These are phyloP conservation scores for Trichoderma aggressivum DNA, from an alignment of 2,329 filamentous ascomycete species.

Conservation along the genomic window DNA sequence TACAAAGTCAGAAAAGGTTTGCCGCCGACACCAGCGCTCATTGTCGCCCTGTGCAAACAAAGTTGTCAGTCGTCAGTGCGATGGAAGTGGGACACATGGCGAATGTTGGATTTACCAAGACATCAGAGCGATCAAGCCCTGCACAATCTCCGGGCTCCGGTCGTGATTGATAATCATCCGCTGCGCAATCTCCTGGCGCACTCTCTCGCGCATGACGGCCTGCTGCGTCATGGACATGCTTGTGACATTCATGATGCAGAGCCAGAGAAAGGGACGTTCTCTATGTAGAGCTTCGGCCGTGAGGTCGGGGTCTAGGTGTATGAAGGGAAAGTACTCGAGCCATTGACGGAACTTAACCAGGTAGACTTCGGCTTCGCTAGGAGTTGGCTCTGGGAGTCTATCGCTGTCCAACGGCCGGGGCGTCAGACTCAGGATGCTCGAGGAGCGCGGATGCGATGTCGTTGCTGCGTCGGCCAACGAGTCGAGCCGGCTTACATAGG, in stretches of 20 bases:
- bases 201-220: constrained; percentile 36
- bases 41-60: constrained; percentile 34
- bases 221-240: constrained; percentile 42
- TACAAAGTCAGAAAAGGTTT: constrained; percentile 46
- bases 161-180: constrained; percentile 48
- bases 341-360: constrained; percentile 42
- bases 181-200: constrained; percentile 44
- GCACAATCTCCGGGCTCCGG: constrained; percentile 49
- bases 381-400: constrained; percentile 30
- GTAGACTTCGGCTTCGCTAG: constrained; percentile 37
- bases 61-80: not conserved
- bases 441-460: constrained; percentile 24
- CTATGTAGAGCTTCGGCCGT: constrained; percentile 38
- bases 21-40: constrained; percentile 33
- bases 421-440: not conserved
- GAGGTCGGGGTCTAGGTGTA: constrained; percentile 38
- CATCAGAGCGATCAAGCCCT: constrained; percentile 46
- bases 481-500: constrained; percentile 34
- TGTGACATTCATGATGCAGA: constrained; percentile 47
- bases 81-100: not conserved
- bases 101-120: constrained; percentile 39
- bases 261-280: constrained; percentile 48
- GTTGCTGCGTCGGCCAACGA: constrained; percentile 38
- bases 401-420: constrained; percentile 20
- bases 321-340: constrained; percentile 44